phyloP scores from a whole-genome alignment of 805 yeast genomes.

The Saccharomycopsis babjevae region DNA sequence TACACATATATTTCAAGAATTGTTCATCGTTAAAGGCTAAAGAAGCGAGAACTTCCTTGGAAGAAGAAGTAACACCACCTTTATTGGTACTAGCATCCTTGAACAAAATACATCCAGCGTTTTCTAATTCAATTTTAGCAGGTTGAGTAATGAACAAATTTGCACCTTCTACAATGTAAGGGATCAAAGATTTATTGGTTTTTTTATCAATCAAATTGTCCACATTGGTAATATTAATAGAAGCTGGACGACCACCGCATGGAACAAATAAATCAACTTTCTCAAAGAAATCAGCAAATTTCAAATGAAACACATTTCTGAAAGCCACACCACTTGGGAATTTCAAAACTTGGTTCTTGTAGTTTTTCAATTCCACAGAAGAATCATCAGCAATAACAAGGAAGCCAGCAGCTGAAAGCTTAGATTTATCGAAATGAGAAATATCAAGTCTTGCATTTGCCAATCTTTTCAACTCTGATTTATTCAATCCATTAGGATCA shows the following conservation, averaged over 20 bases:
- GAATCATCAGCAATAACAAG: constrained; percentile 77
- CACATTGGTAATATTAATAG: constrained; percentile 82
- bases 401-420: constrained; percentile 68
- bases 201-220: constrained; percentile 56
- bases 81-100: constrained; percentile 97
- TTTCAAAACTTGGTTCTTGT: constrained; percentile 34
- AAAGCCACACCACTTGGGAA: constrained; percentile 80
- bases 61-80: constrained; percentile 97
- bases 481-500: constrained; percentile 84
- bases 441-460: constrained; percentile 74
- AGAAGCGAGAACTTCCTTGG: constrained; percentile 90
- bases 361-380: constrained; percentile 62
- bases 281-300: constrained; percentile 51
- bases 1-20: constrained; percentile 73
- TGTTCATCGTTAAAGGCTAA: constrained; percentile 79
- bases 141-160: constrained; percentile 90
- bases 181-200: constrained; percentile 68
- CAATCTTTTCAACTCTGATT: constrained; percentile 62
- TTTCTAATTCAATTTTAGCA: constrained; percentile 78
- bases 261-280: constrained; percentile 84
- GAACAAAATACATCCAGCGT: constrained; percentile 77
- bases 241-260: constrained; percentile 98
- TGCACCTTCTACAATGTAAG: constrained; percentile 95
- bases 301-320: constrained; percentile 83
- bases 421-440: constrained; percentile 52